phyloP scores from a whole-genome alignment of 495 filamentous ascomycete genomes.

The Xylaria curta region DNA sequence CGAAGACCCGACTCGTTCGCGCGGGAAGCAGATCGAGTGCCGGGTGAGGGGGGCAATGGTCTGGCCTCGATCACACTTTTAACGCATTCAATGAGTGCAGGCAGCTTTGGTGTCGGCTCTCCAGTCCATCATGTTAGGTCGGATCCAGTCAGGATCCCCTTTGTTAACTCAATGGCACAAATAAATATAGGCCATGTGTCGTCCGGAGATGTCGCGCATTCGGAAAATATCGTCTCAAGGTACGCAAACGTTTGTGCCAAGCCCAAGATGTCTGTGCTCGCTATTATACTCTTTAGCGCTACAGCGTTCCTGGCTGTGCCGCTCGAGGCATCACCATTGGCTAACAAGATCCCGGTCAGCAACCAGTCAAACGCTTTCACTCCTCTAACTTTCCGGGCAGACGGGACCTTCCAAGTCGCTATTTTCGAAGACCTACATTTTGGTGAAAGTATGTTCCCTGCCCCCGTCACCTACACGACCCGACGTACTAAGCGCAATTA shows the following conservation, averaged over 20 bases:
- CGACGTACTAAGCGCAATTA: background rate
- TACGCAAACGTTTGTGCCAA: slow-evolving; percentile 27
- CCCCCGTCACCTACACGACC: background rate
- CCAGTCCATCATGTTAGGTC: background rate
- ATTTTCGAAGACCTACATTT: slow-evolving; percentile 75
- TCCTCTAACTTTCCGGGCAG: slow-evolving; percentile 47
- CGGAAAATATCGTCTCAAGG: slow-evolving; percentile 15
- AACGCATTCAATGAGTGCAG: background rate
- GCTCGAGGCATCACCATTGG: background rate
- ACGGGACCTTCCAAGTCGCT: slow-evolving; percentile 56
- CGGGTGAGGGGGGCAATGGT: slow-evolving; percentile 3
- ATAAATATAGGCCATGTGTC: slow-evolving; percentile 37
- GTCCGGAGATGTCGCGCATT: slow-evolving; percentile 5
- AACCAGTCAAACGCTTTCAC: slow-evolving; percentile 30
- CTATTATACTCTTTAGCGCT: slow-evolving; percentile 24
- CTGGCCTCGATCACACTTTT: background rate
- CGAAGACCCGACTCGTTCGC: slow-evolving; percentile 8
- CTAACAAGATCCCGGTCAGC: slow-evolving; percentile 23
- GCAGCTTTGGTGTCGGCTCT: background rate
- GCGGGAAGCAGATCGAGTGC: slow-evolving; percentile 6
- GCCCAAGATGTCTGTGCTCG: slow-evolving; percentile 12
- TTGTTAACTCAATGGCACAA: slow-evolving; percentile 31
- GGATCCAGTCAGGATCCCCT: too few species aligned
- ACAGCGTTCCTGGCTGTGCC: slow-evolving; percentile 19
- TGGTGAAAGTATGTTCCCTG: slow-evolving; percentile 60